phyloP scores from a whole-genome alignment of 1,284 basidiomycete species.

The Golubevia sp. region DNA sequence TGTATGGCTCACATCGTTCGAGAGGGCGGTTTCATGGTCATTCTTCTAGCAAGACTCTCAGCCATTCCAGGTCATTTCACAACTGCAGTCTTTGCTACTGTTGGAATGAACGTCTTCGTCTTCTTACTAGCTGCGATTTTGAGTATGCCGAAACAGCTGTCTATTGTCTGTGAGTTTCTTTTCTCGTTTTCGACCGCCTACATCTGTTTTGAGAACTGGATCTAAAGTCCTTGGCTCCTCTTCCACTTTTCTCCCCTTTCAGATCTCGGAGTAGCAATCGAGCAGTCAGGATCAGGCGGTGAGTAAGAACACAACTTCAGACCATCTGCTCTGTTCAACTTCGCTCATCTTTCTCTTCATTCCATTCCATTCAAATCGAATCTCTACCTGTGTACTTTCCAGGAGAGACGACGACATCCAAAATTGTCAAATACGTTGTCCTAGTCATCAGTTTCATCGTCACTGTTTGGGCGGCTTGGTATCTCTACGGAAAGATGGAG shows the following conservation, averaged over 20 bases:
- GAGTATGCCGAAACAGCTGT: slow-evolving; percentile 72
- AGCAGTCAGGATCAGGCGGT: slow-evolving; percentile 24
- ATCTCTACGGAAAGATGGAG: slow-evolving; percentile 77
- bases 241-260: slow-evolving; percentile 20
- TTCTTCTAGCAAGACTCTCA: slow-evolving; percentile 73
- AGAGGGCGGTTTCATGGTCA: slow-evolving; percentile 78
- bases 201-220: slow-evolving; percentile 71
- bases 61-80: slow-evolving; percentile 73
- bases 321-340: no score
- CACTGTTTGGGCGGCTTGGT: slow-evolving; percentile 80
- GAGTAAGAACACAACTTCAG: no score
- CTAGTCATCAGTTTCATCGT: slow-evolving; percentile 65
- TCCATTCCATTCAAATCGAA: no score
- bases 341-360: no score
- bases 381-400: no score
- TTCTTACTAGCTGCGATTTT: slow-evolving; percentile 75
- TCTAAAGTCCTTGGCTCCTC: slow-evolving; percentile 69
- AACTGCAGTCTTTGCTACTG: slow-evolving; percentile 78
- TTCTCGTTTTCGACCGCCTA: neutral
- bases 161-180: slow-evolving; percentile 32
- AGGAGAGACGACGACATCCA: slow-evolving; percentile 43
- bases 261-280: slow-evolving; percentile 51
- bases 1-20: slow-evolving; percentile 77
- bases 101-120: slow-evolving; percentile 74
- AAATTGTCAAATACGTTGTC: slow-evolving; percentile 57